Conservation (phyloP, 768 basidiomycete genomes). For the Serendipita sp. region DNA sequence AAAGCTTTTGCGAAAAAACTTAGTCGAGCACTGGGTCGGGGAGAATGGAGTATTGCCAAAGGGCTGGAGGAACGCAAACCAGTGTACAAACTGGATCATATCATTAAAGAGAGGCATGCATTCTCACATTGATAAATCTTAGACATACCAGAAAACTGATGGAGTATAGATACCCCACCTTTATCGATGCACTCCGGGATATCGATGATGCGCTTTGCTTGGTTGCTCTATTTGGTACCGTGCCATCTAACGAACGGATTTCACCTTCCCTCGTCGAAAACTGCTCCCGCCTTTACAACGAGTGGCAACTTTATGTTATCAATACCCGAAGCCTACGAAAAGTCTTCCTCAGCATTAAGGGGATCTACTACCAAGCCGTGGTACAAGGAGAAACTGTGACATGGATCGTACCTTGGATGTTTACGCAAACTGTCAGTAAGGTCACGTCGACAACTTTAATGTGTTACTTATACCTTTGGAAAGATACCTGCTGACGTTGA, state of each 20-base stretch:
- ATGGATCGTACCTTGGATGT: constrained; percentile 95
- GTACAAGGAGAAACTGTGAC: constrained; percentile 82
- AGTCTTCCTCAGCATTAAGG: constrained; percentile 92
- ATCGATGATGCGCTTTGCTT: constrained; percentile 96
- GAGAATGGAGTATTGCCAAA: constrained; percentile 91
- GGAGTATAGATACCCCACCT: constrained; percentile 73
- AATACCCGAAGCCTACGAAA: constrained; percentile 71
- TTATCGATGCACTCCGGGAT: constrained; percentile 86
- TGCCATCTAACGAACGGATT: constrained; percentile 73
- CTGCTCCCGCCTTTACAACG: constrained; percentile 74
- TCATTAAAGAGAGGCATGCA: constrained; percentile 83
- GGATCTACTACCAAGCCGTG: constrained; percentile 94
- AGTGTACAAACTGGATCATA: constrained; percentile 80
- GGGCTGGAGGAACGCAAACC: constrained; percentile 88
- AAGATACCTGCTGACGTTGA: constrained; percentile 93
- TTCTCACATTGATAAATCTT: not conserved
- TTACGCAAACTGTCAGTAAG: constrained; percentile 69
- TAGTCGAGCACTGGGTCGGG: constrained; percentile 76
- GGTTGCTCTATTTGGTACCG: constrained; percentile 77
- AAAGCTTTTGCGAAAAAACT: constrained; percentile 98
- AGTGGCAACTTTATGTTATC: constrained; percentile 96
- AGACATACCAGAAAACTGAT: constrained; percentile 7
- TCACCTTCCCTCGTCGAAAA: constrained; percentile 75
- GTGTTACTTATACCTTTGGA: constrained; percentile 7
- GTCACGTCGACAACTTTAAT: constrained; percentile 4